Evolutionary conservation across 2,329 filamentous ascomycete species (phyloP), one percentile per base, ranked within the genome.

Genomic region (Fusarium sp.): DNA sequence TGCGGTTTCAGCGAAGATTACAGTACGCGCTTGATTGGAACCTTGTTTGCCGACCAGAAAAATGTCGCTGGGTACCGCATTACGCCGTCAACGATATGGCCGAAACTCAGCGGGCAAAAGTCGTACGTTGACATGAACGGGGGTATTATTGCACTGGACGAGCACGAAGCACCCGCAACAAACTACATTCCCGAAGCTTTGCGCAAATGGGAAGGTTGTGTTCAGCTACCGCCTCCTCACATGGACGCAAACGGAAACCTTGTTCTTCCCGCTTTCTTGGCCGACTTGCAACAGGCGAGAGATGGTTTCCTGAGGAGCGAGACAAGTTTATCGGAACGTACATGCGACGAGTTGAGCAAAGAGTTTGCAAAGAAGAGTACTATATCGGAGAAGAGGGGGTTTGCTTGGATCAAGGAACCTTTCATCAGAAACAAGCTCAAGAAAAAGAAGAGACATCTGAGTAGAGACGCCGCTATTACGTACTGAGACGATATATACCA

Each of bases 1-100:
- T 79, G 76, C 24, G 81, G 81, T 4, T 82, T 83, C 64, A 75
- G 69, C 60, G 74, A 79, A 15, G 15, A 48, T 0, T 81, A 80
- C 62, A 76, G 78, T 1, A 58, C 72, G 27, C 60, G 56, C 11
- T 70, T 81, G 27, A 55, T 80, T 13, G 51, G 68, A 16, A 69
- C 71, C 1, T 30, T 81, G 9, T 80, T 80, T 41, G 68, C 74
- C 0, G 58, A 62, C 3, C 34, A 45, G 1, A 51, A 52, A 1
- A n/a, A 18, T 0, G 71, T 76, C 24, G 53, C 72, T 11, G 34
- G 34, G 10, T 79, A 79, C 16, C 74, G 75, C 3, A 69, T 80
- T 12, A 64, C 75, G 3, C 79, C 79, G 3, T 79, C 79, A 8
- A 76, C 75, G 1, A 56, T 72, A 20, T 81, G 79, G 75, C 77